phyloP scores from a whole-genome alignment of 768 basidiomycete species.

The Tephrocybe sp. region DNA sequence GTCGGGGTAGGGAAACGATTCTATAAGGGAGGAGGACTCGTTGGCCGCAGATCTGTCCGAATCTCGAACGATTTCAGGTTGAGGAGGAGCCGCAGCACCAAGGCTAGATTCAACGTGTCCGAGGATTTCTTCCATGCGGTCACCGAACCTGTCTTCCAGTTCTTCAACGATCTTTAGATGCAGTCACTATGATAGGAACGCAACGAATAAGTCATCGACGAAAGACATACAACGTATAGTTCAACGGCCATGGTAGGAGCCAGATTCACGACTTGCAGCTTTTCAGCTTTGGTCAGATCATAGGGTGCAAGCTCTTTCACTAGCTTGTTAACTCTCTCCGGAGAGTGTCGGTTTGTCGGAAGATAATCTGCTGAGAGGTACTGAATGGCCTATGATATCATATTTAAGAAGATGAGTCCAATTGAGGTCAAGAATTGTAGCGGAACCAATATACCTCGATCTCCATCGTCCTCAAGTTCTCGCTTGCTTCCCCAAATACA shows the following conservation, averaged over 20 bases:
- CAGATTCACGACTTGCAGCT: conserved; percentile 89
- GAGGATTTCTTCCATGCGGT: conserved; percentile 68
- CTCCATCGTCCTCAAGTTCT: conserved; percentile 84
- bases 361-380: conserved; percentile 79
- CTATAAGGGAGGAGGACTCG: background rate
- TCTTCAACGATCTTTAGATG: conserved; percentile 82
- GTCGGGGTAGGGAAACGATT: conserved; percentile 4
- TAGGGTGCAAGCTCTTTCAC: conserved; percentile 66
- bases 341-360: conserved; percentile 64
- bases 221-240: conserved; percentile 78
- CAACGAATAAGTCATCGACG: background rate
- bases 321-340: conserved; percentile 62
- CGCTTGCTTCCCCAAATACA: conserved; percentile 51
- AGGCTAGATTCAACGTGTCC: conserved; percentile 43
- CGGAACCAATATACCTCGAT: conserved; percentile 60
- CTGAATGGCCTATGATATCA: conserved; percentile 84
- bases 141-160: conserved; percentile 77
- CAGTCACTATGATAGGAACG: background rate
- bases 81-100: conserved; percentile 28
- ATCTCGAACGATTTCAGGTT: background rate
- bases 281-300: conserved; percentile 86
- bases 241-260: conserved; percentile 81
- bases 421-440: background rate
- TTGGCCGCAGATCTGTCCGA: background rate
- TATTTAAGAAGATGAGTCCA: conserved; percentile 1